Evolutionary conservation across 768 basidiomycete species (phyloP).

Genomic region (Termitomyces sp.): DNA sequence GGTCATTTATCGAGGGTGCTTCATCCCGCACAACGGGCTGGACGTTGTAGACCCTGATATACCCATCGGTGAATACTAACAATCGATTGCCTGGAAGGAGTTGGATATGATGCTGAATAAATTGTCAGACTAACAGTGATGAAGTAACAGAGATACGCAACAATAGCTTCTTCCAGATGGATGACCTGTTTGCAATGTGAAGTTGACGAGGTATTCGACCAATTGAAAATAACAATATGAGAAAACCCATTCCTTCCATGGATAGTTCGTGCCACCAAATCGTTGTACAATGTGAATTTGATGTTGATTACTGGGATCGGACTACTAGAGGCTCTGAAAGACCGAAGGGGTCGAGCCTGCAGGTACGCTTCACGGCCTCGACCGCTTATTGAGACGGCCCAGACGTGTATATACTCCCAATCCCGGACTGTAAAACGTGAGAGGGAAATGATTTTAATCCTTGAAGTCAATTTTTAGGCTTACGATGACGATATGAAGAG

Average conservation of each 20-base stretch:
- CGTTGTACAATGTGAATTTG: not conserved
- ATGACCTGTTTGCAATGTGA: not conserved
- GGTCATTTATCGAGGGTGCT: not conserved
- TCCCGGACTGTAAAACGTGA: not conserved
- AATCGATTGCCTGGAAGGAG: conserved; percentile 3
- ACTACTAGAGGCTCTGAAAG: conserved; percentile 3
- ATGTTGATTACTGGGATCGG: not conserved
- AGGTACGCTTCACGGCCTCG: conserved; percentile 4
- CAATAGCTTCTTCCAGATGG: not conserved
- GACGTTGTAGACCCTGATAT: conserved; percentile 1
- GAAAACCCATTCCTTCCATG: not conserved
- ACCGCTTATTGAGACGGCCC: not conserved
- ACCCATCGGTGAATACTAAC: not conserved
- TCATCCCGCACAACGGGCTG: not conserved
- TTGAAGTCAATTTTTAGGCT: not conserved
- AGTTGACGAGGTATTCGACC: not conserved
- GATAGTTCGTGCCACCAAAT: conserved; percentile 5
- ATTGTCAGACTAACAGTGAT: no score
- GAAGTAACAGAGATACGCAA: not conserved
- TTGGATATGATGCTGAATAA: conserved; percentile 1
- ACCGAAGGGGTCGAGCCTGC: not conserved
- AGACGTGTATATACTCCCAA: conserved; percentile 6
- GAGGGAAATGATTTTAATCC: not conserved
- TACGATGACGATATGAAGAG: not conserved
- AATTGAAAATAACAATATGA: conserved; percentile 6